Evolutionary conservation across 208 protist species (phyloP), one percentile per base, ranked within the genome.

Genomic region (Phytomonas sp.): DNA sequence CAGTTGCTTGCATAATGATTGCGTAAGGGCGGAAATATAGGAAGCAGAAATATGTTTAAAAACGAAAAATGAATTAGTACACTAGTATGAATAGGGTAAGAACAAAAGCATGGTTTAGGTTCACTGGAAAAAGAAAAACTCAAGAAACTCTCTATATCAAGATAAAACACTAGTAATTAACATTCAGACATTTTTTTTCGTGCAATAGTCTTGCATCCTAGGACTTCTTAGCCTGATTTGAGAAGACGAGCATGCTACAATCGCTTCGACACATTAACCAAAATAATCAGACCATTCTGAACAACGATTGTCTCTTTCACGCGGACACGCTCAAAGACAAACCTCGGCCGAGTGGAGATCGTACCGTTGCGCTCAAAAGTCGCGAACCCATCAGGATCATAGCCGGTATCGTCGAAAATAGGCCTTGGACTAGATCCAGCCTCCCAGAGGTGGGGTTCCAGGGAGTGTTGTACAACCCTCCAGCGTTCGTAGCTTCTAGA

Each of bases 231-330:
- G 3, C 4, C 20, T 51, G 3, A 51, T 51, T 51, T 4, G 1
- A 51, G 4, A 51, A 51, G n/a, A 23, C 40, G 13, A 30, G 32
- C 53, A 0, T 2, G 4, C 62, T 70, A 87, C 13, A 87, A 62
- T n/a, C 78, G 78, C 67, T 85, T 76, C 26, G 81, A 75, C n/a
- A 92, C 15, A 32, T 70, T 83, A 15, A 91, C 81, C 1, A 92
- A 67, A 66, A 87, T 70, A 23, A 94, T 78, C 8, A 82, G 71
- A 63, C 81, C 75, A 67, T 85, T 76, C 26, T 72, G 74, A 28
- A 94, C 68, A 46, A 91, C 86, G 61, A 92, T 68, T 2, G 86
- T 91, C 66, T 94, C 84, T 68, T 83, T 88, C 23, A 94, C 78
- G 15, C 59, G 68, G 0, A 83, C 69, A 46, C 72, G 62, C 60